A percentile compares a stretch with the other conserved stretches of the same genome.
Evolutionary conservation across 2,329 filamentous ascomycete genomes (phyloP).

Genomic region (Hypoxylon sp.): DNA sequence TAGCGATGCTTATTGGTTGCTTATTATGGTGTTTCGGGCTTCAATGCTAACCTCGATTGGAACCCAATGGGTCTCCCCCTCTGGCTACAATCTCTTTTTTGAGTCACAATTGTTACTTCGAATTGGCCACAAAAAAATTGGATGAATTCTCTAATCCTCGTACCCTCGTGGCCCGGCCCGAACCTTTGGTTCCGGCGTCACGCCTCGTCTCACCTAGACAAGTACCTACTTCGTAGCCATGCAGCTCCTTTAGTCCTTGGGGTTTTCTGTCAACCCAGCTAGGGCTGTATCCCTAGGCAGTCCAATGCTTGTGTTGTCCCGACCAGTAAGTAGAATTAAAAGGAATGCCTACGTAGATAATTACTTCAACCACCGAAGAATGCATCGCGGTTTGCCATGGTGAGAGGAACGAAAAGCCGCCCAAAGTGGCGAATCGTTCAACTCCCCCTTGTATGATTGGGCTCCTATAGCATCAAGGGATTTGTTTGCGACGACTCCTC

Average conservation of each 20-base stretch:
- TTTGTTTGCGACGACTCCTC: conserved; percentile 33
- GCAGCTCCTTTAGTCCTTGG: conserved; percentile 11
- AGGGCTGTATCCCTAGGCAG: conserved; percentile 9
- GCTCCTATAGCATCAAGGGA: conserved; percentile 42
- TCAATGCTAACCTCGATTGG: conserved; percentile 46
- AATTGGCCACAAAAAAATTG: conserved; percentile 31
- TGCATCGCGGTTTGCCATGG: conserved; percentile 25
- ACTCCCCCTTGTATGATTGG: conserved; percentile 42
- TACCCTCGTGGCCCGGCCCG: conserved; percentile 46
- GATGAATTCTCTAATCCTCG: conserved; percentile 36
- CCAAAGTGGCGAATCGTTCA: conserved; percentile 45
- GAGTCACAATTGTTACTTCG: conserved; percentile 41
- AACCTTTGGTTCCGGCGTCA: conserved; percentile 43
- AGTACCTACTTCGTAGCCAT: conserved; percentile 15
- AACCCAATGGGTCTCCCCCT: conserved; percentile 42
- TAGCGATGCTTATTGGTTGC: conserved; percentile 33
- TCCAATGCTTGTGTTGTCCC: conserved; percentile 25
- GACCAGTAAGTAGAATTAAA: conserved; percentile 24
- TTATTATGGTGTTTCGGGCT: conserved; percentile 44
- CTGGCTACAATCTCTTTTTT: conserved; percentile 29
- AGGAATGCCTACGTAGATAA: conserved; percentile 17
- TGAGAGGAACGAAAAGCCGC: conserved; percentile 38
- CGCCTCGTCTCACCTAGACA: conserved; percentile 39
- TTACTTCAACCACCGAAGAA: conserved; percentile 20
- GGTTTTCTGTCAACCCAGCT: conserved; percentile 22